Evolutionary conservation across 2,329 filamentous ascomycete genomes (phyloP).

Genomic region (Coleophoma crateriformis): DNA sequence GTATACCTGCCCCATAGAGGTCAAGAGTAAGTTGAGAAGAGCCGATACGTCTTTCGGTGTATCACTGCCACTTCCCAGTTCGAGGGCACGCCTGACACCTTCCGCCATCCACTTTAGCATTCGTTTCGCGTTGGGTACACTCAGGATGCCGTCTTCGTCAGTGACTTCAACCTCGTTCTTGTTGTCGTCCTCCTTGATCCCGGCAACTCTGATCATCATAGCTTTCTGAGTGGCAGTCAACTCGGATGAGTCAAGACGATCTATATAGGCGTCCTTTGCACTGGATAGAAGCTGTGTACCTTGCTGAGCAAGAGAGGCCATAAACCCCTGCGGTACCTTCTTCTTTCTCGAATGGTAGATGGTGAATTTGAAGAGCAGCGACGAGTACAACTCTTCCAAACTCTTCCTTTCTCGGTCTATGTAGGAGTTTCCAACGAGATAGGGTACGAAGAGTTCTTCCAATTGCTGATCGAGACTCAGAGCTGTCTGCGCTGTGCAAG

Average conservation of each 20-base stretch:
- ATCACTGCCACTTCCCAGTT: slow-evolving; percentile 81
- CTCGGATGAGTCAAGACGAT: slow-evolving; percentile 82
- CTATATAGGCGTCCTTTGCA: slow-evolving; percentile 86
- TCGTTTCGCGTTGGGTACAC: slow-evolving; percentile 82
- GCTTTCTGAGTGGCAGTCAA: slow-evolving; percentile 82
- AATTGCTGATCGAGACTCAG: slow-evolving; percentile 69
- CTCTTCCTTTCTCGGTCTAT: slow-evolving; percentile 65
- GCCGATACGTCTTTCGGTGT: slow-evolving; percentile 91
- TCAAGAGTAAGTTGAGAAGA: slow-evolving; percentile 75
- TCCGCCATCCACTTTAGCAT: slow-evolving; percentile 98
- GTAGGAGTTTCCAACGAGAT: slow-evolving; percentile 63
- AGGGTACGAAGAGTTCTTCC: slow-evolving; percentile 71
- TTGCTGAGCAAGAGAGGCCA: slow-evolving; percentile 85
- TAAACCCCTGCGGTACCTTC: slow-evolving; percentile 86
- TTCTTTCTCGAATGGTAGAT: slow-evolving; percentile 88
- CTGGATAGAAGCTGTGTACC: slow-evolving; percentile 83
- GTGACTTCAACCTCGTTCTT: slow-evolving; percentile 86
- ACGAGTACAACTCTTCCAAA: slow-evolving; percentile 80
- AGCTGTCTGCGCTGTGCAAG: slow-evolving; percentile 79
- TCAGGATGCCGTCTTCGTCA: slow-evolving; percentile 82
- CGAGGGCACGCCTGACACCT: slow-evolving; percentile 83
- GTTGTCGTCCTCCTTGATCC: slow-evolving; percentile 68
- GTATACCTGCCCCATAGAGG: slow-evolving; percentile 81
- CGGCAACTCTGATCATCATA: slow-evolving; percentile 86
- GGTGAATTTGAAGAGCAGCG: slow-evolving; percentile 91